A percentile compares a stretch with the other conserved stretches of the same genome.
These are phyloP conservation scores for Diplotaxis tenuifolia DNA, from an alignment of 345 rosid genomes.

Conservation along the genomic window DNA sequence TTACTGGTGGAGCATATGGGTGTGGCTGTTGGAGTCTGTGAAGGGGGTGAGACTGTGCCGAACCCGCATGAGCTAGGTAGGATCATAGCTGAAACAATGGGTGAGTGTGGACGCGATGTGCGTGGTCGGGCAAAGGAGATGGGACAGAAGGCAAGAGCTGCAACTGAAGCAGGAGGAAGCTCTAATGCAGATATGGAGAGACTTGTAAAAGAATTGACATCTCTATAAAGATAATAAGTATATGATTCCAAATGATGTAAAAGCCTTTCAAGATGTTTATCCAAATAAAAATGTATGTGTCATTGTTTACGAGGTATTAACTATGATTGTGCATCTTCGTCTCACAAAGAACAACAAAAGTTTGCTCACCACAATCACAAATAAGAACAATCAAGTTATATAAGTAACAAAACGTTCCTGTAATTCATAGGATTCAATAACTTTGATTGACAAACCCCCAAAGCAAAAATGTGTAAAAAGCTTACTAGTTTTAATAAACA, in stretches of 20 bases:
- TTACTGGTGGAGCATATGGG: constrained; percentile 57
- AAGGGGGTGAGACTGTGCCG: constrained; percentile 54
- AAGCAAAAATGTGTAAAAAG: not conserved
- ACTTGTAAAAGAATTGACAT: constrained; percentile 9
- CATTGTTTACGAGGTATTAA: not conserved
- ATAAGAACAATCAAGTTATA: not conserved
- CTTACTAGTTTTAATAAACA: not conserved
- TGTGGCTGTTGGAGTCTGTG: constrained; percentile 47
- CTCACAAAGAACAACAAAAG: not conserved
- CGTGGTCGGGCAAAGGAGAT: not conserved
- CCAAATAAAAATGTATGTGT: not conserved
- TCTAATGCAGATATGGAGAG: constrained; percentile 2
- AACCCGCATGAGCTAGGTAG: constrained; percentile 44
- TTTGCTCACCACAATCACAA: not conserved
- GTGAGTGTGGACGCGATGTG: not conserved
- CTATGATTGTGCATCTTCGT: not conserved
- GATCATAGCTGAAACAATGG: too few species aligned
- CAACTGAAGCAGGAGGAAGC: not conserved
- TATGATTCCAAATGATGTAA: not conserved
- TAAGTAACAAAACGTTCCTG: not conserved
- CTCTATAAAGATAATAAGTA: not conserved
- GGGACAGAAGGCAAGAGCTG: not conserved
- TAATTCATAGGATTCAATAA: not conserved
- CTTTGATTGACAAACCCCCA: not conserved
- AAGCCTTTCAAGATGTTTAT: not conserved